Percentiles rank a stretch among this genome's conserved stretches.
Evolutionary conservation across 1,284 basidiomycete species (phyloP).

Genomic region (Amylostereum chailletii): DNA sequence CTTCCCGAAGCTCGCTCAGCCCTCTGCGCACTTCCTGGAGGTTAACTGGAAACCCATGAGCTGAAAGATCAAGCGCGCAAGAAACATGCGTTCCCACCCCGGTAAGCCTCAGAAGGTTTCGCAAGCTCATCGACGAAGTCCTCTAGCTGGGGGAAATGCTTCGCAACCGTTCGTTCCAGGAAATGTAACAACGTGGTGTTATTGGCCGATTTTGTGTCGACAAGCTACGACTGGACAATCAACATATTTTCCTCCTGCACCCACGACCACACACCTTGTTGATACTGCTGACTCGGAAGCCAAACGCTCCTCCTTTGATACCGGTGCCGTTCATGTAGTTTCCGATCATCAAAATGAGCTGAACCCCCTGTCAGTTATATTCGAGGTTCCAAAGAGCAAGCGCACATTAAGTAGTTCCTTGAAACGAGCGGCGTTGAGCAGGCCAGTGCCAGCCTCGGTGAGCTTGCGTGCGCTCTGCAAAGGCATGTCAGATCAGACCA

Average conservation of each 20-base stretch:
- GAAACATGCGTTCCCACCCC: slow-evolving; percentile 45
- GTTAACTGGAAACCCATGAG: slow-evolving; percentile 43
- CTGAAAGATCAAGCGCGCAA: not conserved
- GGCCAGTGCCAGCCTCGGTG: slow-evolving; percentile 68
- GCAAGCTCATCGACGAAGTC: slow-evolving; percentile 84
- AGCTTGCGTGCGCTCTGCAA: slow-evolving; percentile 70
- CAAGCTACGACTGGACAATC: slow-evolving; percentile 47
- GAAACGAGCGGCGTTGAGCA: slow-evolving; percentile 76
- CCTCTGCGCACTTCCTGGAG: slow-evolving; percentile 72
- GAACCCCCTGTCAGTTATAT: slow-evolving; percentile 9
- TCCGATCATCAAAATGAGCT: slow-evolving; percentile 91
- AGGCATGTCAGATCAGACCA: not conserved
- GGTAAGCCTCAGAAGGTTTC: slow-evolving; percentile 88
- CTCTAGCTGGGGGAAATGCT: slow-evolving; percentile 86
- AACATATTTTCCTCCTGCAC: too few species aligned
- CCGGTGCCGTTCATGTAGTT: slow-evolving; percentile 99
- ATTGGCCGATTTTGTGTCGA: slow-evolving; percentile 94
- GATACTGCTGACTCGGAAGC: slow-evolving; percentile 95
- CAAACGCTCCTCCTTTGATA: slow-evolving; percentile 94
- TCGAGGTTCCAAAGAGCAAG: slow-evolving; percentile 7
- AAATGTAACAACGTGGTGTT: slow-evolving; percentile 94
- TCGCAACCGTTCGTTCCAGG: slow-evolving; percentile 82
- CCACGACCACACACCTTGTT: slow-evolving; percentile 62
- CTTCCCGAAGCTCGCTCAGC: slow-evolving; percentile 66
- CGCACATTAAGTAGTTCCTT: slow-evolving; percentile 79